phyloP scores from a whole-genome alignment of 176 grass and related monocot genomes.

The Zizania latifolia region DNA sequence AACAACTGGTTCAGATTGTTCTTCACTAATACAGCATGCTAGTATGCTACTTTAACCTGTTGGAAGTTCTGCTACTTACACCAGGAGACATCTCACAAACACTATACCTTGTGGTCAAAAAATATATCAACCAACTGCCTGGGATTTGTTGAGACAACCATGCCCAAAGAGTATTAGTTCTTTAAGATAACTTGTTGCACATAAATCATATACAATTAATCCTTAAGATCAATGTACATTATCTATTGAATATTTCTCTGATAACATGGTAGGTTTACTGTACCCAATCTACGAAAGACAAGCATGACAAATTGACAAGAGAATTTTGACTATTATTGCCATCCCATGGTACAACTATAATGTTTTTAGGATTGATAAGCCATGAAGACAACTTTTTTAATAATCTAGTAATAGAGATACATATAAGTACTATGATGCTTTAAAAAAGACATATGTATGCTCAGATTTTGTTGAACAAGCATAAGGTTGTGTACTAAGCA shows the following conservation, averaged over 20 bases:
- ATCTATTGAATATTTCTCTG: not conserved
- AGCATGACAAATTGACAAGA: not conserved
- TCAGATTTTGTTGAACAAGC: not conserved
- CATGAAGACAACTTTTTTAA: not conserved
- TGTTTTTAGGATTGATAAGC: not conserved
- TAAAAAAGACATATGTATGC: not conserved
- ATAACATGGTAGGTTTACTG: not conserved
- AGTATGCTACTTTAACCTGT: not conserved
- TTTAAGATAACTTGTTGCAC: not conserved
- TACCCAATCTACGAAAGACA: not conserved
- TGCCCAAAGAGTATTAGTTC: not conserved
- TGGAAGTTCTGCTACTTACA: not conserved
- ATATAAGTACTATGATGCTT: not conserved
- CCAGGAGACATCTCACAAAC: not conserved
- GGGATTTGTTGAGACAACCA: not conserved
- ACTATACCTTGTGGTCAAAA: not conserved
- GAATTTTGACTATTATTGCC: not conserved
- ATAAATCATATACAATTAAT: not conserved
- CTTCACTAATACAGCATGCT: not conserved
- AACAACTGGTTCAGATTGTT: not conserved
- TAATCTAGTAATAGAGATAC: not conserved
- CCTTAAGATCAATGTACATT: not conserved
- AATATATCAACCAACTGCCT: not conserved
- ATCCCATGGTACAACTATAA: not conserved
- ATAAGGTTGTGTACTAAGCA: not conserved